Evolutionary conservation across 805 yeast genomes (phyloP), one percentile per base, ranked within the genome.

Genomic region (Nakazawaea populi): DNA sequence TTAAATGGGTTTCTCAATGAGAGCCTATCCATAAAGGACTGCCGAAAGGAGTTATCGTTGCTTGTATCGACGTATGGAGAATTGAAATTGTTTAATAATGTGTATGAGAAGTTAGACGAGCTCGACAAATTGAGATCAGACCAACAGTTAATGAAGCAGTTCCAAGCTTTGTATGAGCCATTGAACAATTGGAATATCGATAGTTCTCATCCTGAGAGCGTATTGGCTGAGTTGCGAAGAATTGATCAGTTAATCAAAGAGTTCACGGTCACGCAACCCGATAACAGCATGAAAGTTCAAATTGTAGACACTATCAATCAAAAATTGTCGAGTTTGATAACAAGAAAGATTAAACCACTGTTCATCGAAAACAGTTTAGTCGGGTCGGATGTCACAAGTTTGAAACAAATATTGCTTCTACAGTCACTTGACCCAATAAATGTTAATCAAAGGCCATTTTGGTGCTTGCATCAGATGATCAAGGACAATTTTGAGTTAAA

Each of bases 391-490:
- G 14, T 56, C 6, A n/a, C 47, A 36, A 40, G 36, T 48, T 8
- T 55, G 55, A 38, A 51, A 57, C 50, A 55, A 65, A 7, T 60
- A 48, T 32, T 62, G 5, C 27, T 46, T 6, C 55, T 74, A 8
- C 80, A 76, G 55, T 53, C 63, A 1, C 49, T 67, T 4, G 57
- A 55, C 43, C 56, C 60, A 5, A 28, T 52, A 1, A 71, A 72
- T 5, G 48, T 44, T 27, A 66, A 68, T 54, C 74, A 70, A 2
- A 64, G 61, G 7, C 57, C 77, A 0, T 66, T 77, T 66, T 77
- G 85, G 79, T 79, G 80, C 0, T 65, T 83, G 40, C 74, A 72
- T 41, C 60, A 69, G 0, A 61, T 86, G 32, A 61, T 77, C 3
- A 62, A 65, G 29, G 77, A 79, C 1, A 39, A 43, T 27, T 69